phyloP scores from a whole-genome alignment of 2,329 filamentous ascomycete species.

The Colletotrichum sp. region DNA sequence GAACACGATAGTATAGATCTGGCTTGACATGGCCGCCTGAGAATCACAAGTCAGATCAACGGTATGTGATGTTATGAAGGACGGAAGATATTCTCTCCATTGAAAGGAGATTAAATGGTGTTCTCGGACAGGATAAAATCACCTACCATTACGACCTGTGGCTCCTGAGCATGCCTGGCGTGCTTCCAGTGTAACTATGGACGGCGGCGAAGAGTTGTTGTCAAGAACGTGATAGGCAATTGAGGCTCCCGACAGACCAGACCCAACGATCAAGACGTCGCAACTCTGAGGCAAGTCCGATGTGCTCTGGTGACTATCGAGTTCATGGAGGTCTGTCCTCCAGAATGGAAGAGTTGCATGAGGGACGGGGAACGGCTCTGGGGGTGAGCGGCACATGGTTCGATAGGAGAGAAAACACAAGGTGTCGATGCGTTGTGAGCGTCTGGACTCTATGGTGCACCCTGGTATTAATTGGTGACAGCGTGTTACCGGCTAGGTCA shows the following conservation, averaged over 20 bases:
- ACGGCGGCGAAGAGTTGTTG: neutral
- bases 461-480: neutral
- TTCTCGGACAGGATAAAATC: neutral
- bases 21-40: neutral
- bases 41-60: neutral
- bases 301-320: neutral
- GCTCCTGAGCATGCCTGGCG: neutral
- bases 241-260: neutral
- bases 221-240: neutral
- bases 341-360: neutral
- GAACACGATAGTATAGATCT: neutral
- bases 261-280: neutral
- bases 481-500: neutral
- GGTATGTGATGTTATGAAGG: too few species aligned
- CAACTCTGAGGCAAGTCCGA: neutral
- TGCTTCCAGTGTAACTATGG: neutral
- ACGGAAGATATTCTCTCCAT: neutral
- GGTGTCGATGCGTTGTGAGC: neutral
- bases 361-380: neutral
- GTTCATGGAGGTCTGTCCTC: neutral
- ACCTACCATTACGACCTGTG: neutral
- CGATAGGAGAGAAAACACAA: neutral
- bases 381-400: neutral
- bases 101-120: neutral
- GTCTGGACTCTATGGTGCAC: neutral